Conservation (phyloP, 2,329 filamentous ascomycete species). For the Ophiobolus disseminans region DNA sequence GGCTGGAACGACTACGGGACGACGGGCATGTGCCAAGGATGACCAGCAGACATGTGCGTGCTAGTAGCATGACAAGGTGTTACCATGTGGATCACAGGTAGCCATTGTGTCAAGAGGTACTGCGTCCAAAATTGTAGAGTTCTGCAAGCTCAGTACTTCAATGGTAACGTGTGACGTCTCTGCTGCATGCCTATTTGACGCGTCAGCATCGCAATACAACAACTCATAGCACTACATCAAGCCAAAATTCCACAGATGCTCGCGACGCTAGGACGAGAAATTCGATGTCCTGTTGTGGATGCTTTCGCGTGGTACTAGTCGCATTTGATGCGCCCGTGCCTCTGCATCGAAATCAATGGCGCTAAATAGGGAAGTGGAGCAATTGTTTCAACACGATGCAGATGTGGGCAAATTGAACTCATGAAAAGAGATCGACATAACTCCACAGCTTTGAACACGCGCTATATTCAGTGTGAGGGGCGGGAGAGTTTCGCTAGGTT, state of each 20-base stretch:
- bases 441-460: slow-evolving; percentile 10
- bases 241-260: not conserved
- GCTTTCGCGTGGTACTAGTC: slow-evolving; percentile 3
- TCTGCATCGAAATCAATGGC: slow-evolving; percentile 22
- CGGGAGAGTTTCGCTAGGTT: slow-evolving; percentile 3
- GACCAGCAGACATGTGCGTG: slow-evolving; percentile 15
- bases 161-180: too few species aligned
- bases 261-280: not conserved
- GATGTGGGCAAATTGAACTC: slow-evolving; percentile 17
- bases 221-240: not conserved
- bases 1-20: slow-evolving; percentile 21
- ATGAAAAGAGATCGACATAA: slow-evolving; percentile 20
- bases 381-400: slow-evolving; percentile 19
- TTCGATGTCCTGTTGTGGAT: not conserved
- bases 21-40: slow-evolving; percentile 19
- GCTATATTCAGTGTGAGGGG: slow-evolving; percentile 16
- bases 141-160: too few species aligned
- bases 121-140: slow-evolving; percentile 7
- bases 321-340: slow-evolving; percentile 6
- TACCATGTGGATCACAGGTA: slow-evolving; percentile 15
- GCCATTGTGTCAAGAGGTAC: not conserved
- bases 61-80: slow-evolving; percentile 22
- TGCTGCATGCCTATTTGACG: not conserved
- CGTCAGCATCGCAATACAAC: not conserved
- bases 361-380: slow-evolving; percentile 29